phyloP scores from a whole-genome alignment of 768 basidiomycete genomes.

The Tulasnella sp. region DNA sequence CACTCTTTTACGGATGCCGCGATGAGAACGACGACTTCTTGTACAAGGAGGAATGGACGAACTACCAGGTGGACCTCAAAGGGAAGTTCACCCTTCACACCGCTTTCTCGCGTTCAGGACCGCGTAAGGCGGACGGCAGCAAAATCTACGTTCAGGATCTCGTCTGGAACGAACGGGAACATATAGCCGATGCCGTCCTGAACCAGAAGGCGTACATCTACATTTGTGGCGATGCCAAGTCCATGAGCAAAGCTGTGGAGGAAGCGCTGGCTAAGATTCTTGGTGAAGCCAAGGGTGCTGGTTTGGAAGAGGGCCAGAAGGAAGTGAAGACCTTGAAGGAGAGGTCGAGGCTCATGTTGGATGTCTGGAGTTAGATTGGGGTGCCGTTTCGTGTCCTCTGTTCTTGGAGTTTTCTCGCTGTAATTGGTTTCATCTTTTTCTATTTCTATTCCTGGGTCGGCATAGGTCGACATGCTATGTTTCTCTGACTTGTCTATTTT shows the following conservation, averaged over 20 bases:
- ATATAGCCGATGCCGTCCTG: constrained; percentile 78
- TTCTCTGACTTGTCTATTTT: no score
- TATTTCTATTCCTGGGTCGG: no score
- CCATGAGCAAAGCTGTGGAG: constrained; percentile 93
- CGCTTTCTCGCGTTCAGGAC: constrained; percentile 81
- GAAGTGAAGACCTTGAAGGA: constrained; percentile 96
- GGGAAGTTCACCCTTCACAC: constrained; percentile 84
- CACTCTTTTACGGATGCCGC: constrained; percentile 94
- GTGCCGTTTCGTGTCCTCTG: no score
- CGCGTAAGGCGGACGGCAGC: constrained; percentile 69
- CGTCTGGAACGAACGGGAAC: constrained; percentile 74
- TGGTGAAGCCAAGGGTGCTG: constrained; percentile 89
- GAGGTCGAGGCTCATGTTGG: constrained; percentile 71
- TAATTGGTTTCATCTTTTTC: no score
- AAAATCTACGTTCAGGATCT: constrained; percentile 99
- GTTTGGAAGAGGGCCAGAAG: constrained; percentile 71
- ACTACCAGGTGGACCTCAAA: constrained; percentile 72
- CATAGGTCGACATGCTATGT: no score
- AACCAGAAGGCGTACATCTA: constrained; percentile 96
- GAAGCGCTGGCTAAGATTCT: constrained; percentile 73
- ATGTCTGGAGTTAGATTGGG: constrained; percentile 74
- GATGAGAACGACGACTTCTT: constrained; percentile 81
- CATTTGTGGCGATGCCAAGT: constrained; percentile 93
- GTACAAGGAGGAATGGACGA: constrained; percentile 91
- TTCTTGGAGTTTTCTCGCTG: no score